A percentile compares a stretch with the other conserved stretches of the same genome.
phyloP scores from a whole-genome alignment of 352 stramenopile genomes.

The Phytopythium delawarense region DNA sequence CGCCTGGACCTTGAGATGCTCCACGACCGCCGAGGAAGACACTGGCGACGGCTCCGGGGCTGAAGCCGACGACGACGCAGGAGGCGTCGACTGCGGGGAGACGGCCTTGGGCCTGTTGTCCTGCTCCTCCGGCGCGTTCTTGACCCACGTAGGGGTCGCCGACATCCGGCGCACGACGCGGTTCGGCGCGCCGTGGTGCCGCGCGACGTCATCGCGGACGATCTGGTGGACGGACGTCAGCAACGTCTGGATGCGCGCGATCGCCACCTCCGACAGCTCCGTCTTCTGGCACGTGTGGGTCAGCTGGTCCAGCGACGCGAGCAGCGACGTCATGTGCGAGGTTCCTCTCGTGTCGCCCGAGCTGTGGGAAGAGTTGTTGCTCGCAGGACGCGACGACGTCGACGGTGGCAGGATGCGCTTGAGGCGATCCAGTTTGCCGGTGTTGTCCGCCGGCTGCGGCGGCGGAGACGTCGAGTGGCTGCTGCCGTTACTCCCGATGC shows the following conservation, averaged over 20 bases:
- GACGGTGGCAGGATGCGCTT: conserved; percentile 8
- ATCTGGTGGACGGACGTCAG: conserved; percentile 66
- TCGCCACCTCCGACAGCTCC: conserved; percentile 58
- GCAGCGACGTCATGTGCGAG: conserved; percentile 36
- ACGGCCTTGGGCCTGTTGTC: neutral
- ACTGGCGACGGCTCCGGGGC: neutral
- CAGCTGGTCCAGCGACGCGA: conserved; percentile 46
- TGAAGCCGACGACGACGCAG: neutral
- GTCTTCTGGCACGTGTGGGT: conserved; percentile 45
- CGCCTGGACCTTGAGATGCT: conserved; percentile 36
- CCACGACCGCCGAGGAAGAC: conserved; percentile 17
- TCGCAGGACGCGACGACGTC: neutral
- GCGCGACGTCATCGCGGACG: conserved; percentile 55
- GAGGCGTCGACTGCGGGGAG: neutral
- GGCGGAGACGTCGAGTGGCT: neutral
- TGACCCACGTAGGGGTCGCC: conserved; percentile 14
- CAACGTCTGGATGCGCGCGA: conserved; percentile 62
- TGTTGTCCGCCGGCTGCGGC: neutral
- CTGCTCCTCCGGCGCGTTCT: neutral
- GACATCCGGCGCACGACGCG: conserved; percentile 43
- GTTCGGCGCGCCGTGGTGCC: conserved; percentile 30
- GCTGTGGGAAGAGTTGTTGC: neutral
- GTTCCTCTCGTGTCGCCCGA: neutral
- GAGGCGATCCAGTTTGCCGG: neutral
- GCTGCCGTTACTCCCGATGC: conserved; percentile 3